Base-by-base conservation (phyloP, 2,329 filamentous ascomycete species). In the Fusarium beomiforme region DNA sequence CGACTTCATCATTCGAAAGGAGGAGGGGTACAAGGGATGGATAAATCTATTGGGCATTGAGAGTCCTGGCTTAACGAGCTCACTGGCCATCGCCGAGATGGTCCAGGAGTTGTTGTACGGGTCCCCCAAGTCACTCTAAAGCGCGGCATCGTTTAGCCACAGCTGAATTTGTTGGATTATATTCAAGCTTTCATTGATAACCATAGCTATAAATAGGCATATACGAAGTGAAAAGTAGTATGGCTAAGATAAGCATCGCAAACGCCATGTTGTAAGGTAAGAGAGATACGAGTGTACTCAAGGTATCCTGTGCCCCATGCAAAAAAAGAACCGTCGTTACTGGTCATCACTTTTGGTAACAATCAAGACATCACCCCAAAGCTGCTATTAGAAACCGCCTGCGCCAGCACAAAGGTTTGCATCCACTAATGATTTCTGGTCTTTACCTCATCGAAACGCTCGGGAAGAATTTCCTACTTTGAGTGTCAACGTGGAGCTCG, bases 11-110 rank as follows among this genome's bases (percentile, higher is more conserved):
- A 91, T 99, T 47, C 81, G 86, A 67, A 89, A 87, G 74, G 95
- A 97, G 81, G 88, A 93, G 3, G 94, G 92, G 0, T 94, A 89
- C 75, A 83, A 88, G 4, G 95, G 93, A 4, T 98, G 95, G 87
- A 87, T 98, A 12, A 98, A 98, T 83, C 79, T 98, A 72, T 78
- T 98, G 74, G 95, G 94, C 0, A 98, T 98, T 74, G 95, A 98
- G 84, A 97, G 93, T 80, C 95, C 95, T 0, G 95, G 95, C 8
- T 82, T 98, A 80, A 98, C 95, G 49, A 96, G 93, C 79, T 90
- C 88, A 74, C 82, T 98, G 82, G 94, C 94, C 3, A 95, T 98
- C 81, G 95, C 87, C 6, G 93, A 97, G 78, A 87, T 88, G 84
- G 94, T 97, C 0, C 80, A 82, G 44, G 76, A 79, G 54, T 70